These are phyloP conservation scores for Immersiporthe knoxdaviesiana DNA, from an alignment of 2,329 filamentous ascomycete species.

Conservation along the genomic window DNA sequence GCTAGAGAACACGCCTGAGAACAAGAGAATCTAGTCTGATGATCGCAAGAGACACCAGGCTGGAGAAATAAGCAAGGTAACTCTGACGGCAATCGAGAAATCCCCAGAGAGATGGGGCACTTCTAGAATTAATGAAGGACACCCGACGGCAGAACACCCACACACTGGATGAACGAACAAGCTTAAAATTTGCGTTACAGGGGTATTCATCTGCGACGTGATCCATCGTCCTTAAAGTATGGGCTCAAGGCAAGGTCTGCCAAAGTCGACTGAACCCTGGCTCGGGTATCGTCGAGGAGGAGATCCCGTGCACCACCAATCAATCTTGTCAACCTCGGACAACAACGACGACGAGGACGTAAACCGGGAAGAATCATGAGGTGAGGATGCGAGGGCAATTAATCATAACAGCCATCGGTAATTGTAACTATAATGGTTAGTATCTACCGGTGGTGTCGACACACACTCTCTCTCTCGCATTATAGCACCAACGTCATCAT, in stretches of 20 bases:
- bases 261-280: slow-evolving; percentile 12
- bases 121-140: neutral
- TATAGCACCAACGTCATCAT: neutral
- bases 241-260: neutral
- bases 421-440: neutral
- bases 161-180: slow-evolving; percentile 8
- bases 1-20: neutral
- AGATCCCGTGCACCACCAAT: neutral
- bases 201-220: slow-evolving; percentile 17
- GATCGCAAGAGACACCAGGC: neutral
- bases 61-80: too few species aligned
- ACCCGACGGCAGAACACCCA: neutral
- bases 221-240: slow-evolving; percentile 5
- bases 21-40: neutral
- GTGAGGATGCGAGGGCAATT: neutral
- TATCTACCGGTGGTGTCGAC: neutral
- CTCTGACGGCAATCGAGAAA: neutral
- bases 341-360: neutral
- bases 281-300: slow-evolving; percentile 12
- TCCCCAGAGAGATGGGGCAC: neutral
- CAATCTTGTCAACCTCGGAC: neutral
- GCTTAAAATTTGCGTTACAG: slow-evolving; percentile 22
- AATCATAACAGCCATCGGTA: neutral
- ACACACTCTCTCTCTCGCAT: neutral
- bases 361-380: neutral